Base-by-base conservation (phyloP, 179 eudicot genomes). In the Nepenthes alata region DNA sequence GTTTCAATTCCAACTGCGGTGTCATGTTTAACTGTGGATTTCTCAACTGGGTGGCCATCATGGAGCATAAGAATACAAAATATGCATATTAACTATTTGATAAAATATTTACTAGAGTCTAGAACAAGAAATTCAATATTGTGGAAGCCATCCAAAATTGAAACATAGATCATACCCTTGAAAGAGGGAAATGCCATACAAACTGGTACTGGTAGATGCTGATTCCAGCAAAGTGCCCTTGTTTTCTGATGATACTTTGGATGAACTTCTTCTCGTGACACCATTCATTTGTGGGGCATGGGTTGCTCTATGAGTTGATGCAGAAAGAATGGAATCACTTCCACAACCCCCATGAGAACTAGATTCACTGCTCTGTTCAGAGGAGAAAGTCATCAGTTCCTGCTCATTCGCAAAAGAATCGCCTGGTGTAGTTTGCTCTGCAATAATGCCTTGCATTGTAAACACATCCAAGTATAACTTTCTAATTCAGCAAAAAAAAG, bases 181-280 rank as follows among this genome's bases (percentile, higher is more conserved):
- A 66, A 91, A 88, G 67, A 88, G 77, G 57, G 89, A 74, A 75
- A 72, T 73, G 64, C 95, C 85, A 65, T 71, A 71, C 71, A 59
- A 81, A 57, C 66, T 70, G 63, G 72, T 76, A 56, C 60, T 64
- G 47, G 78, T 68, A 58, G 74, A 72, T 62, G 78, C 64, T 45
- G 86, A 74, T 63, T 63, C 74, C 64, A 72, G 81, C 45, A 74
- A 49, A 51, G 65, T 59, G 64, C 53, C 65, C 47, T 66, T 55
- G 70, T 69, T 67, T 67, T 80, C 75, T 54, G 80, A 64, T 9
- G 78, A 69, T 39, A 65, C 45, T 59, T 62, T 71, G 37, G 67
- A 70, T 66, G 74, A 61, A 49, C 39, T 69, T 72, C 80, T 78
- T 49, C 51, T 60, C 38, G 67, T 59, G 59, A 57, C 80, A 61